Percentiles rank a stretch among this genome's conserved stretches.
Conservation (phyloP, 148 eudicot species). For the Chenopodium quinoa region DNA sequence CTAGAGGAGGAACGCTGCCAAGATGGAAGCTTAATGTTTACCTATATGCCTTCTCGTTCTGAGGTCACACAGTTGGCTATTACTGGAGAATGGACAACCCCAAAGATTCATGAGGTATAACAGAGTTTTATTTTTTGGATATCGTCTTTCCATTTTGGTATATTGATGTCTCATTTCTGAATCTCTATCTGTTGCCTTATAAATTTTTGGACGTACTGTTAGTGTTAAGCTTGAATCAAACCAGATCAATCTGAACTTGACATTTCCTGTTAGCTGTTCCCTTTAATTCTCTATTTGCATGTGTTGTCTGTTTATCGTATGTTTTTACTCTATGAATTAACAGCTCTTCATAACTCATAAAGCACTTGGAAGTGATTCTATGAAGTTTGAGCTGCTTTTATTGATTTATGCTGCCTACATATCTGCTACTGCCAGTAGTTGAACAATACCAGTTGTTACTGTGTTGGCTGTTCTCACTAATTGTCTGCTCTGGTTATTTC, state of each 20-base stretch:
- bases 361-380: neutral
- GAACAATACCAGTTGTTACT: neutral
- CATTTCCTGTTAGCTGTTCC: neutral
- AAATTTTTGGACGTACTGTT: too few relatives aligned
- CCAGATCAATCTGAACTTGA: neutral
- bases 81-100: conserved; percentile 90
- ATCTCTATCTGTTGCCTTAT: neutral
- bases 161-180: neutral
- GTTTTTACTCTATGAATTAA: too few relatives aligned
- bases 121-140: conserved; percentile 2
- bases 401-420: neutral
- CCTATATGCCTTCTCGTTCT: conserved; percentile 78
- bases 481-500: neutral
- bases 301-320: neutral
- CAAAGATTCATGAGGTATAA: conserved; percentile 80
- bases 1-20: conserved; percentile 79
- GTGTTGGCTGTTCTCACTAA: neutral
- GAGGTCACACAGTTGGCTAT: conserved; percentile 84
- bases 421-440: neutral
- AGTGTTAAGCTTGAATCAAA: neutral
- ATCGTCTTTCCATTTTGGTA: neutral
- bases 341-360: neutral
- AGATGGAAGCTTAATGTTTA: conserved; percentile 83
- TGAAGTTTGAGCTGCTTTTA: neutral
- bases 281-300: neutral